Evolutionary conservation across 2,329 filamentous ascomycete species (phyloP).

Genomic region (Chaetomiaceae sp.): DNA sequence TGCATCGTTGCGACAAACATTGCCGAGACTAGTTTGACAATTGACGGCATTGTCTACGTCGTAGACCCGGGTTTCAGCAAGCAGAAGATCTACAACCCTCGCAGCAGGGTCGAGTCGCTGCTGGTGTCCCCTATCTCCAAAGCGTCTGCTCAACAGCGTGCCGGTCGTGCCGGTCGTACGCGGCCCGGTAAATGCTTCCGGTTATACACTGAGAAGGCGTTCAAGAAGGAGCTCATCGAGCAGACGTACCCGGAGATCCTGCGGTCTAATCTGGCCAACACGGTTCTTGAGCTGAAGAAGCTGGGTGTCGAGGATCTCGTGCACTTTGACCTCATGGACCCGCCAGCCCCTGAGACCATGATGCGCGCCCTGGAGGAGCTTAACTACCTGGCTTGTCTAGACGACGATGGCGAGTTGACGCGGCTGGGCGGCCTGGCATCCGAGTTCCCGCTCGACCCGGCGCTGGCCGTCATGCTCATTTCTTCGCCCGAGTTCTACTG

Average conservation of each 20-base stretch:
- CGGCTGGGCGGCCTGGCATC: conserved; percentile 79
- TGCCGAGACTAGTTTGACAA: conserved; percentile 93
- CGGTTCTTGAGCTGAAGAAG: conserved; percentile 94
- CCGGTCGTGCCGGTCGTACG: conserved; percentile 98
- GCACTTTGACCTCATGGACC: conserved; percentile 98
- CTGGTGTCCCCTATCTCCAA: conserved; percentile 98
- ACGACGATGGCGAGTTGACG: conserved; percentile 93
- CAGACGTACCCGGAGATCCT: conserved; percentile 96
- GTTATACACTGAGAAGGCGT: conserved; percentile 88
- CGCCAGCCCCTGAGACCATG: conserved; percentile 92
- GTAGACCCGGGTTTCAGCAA: conserved; percentile 99
- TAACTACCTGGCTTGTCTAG: conserved; percentile 92
- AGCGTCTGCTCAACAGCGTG: conserved; percentile 92
- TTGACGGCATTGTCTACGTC: conserved; percentile 97
- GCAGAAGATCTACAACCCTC: conserved; percentile 98
- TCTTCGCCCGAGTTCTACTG: conserved; percentile 97
- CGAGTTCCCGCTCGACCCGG: conserved; percentile 90
- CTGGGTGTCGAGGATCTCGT: conserved; percentile 92
- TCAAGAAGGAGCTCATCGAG: conserved; percentile 96
- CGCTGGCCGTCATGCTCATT: conserved; percentile 95
- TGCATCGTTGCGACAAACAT: conserved; percentile 95
- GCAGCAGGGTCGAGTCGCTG: conserved; percentile 91
- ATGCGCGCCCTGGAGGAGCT: conserved; percentile 97
- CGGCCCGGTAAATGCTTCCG: conserved; percentile 97
- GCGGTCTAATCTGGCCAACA: conserved; percentile 88